Evolutionary conservation across 768 basidiomycete species (phyloP).

Genomic region (Boletus rubescentipes): DNA sequence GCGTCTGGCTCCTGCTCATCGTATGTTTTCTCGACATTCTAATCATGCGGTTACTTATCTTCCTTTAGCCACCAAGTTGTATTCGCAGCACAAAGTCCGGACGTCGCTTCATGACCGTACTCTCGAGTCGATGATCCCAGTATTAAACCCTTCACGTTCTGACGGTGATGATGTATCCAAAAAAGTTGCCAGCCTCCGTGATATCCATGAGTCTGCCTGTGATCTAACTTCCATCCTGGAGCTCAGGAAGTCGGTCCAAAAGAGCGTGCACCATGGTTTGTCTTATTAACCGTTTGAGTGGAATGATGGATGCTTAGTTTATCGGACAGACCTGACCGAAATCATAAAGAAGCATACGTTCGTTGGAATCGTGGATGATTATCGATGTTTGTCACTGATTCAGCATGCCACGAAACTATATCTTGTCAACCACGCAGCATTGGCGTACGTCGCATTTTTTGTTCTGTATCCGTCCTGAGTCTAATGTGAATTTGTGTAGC

Average conservation of each 20-base stretch:
- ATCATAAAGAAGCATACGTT: slow-evolving; percentile 87
- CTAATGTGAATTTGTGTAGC: slow-evolving; percentile 37
- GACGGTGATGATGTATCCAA: slow-evolving; percentile 23
- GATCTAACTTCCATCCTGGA: slow-evolving; percentile 70
- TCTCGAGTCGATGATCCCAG: slow-evolving; percentile 91
- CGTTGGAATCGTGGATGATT: slow-evolving; percentile 84
- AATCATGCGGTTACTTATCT: slow-evolving; percentile 1
- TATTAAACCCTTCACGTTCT: slow-evolving; percentile 52
- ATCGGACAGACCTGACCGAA: slow-evolving; percentile 66
- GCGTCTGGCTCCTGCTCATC: slow-evolving; percentile 25
- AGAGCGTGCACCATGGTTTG: slow-evolving; percentile 70
- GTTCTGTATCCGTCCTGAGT: not conserved
- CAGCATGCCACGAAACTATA: slow-evolving; percentile 90
- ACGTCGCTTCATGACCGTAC: slow-evolving; percentile 87
- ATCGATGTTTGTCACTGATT: slow-evolving; percentile 73
- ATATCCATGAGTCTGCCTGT: slow-evolving; percentile 76
- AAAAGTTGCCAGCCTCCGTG: slow-evolving; percentile 36
- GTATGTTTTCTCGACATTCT: slow-evolving; percentile 15
- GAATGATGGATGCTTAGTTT: not conserved
- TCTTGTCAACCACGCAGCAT: slow-evolving; percentile 78
- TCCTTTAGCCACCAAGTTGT: slow-evolving; percentile 44
- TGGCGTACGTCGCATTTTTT: slow-evolving; percentile 60
- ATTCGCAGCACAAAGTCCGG: slow-evolving; percentile 89
- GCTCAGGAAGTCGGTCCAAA: slow-evolving; percentile 58
- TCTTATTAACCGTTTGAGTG: not conserved